A percentile compares a stretch with the other conserved stretches of the same genome.
phyloP scores from a whole-genome alignment of 2,329 filamentous ascomycete genomes.

The Alternaria arborescens region DNA sequence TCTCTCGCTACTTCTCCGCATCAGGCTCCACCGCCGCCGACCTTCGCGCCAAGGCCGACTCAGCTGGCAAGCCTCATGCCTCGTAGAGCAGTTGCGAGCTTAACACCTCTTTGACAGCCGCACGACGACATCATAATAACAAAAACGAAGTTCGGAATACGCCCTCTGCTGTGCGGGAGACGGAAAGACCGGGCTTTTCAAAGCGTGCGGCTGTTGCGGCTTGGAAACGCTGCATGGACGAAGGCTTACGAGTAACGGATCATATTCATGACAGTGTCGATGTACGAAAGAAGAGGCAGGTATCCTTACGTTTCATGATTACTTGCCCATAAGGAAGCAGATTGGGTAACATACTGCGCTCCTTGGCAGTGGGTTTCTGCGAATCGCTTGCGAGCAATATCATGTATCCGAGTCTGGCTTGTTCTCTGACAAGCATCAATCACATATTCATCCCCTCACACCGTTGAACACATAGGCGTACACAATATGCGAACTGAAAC shows the following conservation, averaged over 20 bases:
- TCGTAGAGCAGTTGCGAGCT: constrained; percentile 31
- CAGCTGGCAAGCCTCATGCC: constrained; percentile 58
- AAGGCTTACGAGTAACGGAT: constrained; percentile 32
- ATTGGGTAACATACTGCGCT: constrained; percentile 28
- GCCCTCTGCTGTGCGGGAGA: constrained; percentile 19
- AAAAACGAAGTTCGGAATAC: constrained; percentile 13
- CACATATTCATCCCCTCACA: constrained; percentile 6
- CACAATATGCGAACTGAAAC: not conserved
- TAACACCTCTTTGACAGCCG: constrained; percentile 42
- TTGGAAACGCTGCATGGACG: constrained; percentile 36
- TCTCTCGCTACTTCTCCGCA: constrained; percentile 86
- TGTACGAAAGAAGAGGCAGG: constrained; percentile 31
- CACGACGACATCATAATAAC: constrained; percentile 30
- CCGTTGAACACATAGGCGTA: not conserved
- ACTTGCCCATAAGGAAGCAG: constrained; percentile 26
- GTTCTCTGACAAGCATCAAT: constrained; percentile 14
- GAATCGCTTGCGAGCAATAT: constrained; percentile 17
- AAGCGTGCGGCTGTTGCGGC: constrained; percentile 40
- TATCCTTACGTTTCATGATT: constrained; percentile 38
- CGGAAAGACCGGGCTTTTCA: constrained; percentile 16
- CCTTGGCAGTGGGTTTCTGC: constrained; percentile 25
- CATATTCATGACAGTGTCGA: constrained; percentile 27
- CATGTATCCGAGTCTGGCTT: constrained; percentile 11
- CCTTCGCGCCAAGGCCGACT: constrained; percentile 87
- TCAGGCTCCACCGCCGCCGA: constrained; percentile 79